Percentiles rank a stretch among this genome's conserved stretches.
Conservation (phyloP, 768 basidiomycete species). For the Clathrus columnatus region DNA sequence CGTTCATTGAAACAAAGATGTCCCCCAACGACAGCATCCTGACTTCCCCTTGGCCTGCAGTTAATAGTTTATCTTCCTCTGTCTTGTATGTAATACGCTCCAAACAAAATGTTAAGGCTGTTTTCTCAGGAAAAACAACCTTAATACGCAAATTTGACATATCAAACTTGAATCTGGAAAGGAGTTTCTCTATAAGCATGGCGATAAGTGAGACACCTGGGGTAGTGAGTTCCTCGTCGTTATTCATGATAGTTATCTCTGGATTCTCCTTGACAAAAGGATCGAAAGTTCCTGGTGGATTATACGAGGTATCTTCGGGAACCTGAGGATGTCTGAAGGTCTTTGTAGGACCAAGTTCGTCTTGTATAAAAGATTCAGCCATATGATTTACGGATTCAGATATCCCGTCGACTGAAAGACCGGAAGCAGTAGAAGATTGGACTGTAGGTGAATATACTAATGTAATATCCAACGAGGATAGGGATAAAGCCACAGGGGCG, state of each 20-base stretch:
- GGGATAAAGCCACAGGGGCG: conserved; percentile 59
- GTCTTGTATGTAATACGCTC: conserved; percentile 52
- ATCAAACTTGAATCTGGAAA: conserved; percentile 73
- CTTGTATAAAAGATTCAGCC: conserved; percentile 79
- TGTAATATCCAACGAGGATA: conserved; percentile 61
- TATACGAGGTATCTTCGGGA: conserved; percentile 48
- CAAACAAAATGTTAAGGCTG: conserved; percentile 52
- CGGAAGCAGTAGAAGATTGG: background rate
- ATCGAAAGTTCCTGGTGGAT: conserved; percentile 61
- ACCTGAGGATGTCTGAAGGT: conserved; percentile 28
- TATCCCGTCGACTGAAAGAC: conserved; percentile 31
- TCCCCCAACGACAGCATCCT: conserved; percentile 52
- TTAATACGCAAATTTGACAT: conserved; percentile 60
- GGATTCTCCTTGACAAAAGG: conserved; percentile 29
- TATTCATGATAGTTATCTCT: conserved; percentile 16
- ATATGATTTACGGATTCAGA: conserved; percentile 75
- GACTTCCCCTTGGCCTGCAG: conserved; percentile 19
- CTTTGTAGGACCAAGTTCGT: conserved; percentile 46
- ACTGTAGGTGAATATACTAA: conserved; percentile 34
- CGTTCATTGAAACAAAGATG: conserved; percentile 42
- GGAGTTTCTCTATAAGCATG: conserved; percentile 65
- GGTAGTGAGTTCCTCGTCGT: conserved; percentile 47
- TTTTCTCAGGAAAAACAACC: conserved; percentile 53
- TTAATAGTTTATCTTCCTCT: conserved; percentile 16
- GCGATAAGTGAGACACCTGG: conserved; percentile 73